phyloP scores from a whole-genome alignment of 2,329 filamentous ascomycete genomes.

The Pseudocercospora vitis region DNA sequence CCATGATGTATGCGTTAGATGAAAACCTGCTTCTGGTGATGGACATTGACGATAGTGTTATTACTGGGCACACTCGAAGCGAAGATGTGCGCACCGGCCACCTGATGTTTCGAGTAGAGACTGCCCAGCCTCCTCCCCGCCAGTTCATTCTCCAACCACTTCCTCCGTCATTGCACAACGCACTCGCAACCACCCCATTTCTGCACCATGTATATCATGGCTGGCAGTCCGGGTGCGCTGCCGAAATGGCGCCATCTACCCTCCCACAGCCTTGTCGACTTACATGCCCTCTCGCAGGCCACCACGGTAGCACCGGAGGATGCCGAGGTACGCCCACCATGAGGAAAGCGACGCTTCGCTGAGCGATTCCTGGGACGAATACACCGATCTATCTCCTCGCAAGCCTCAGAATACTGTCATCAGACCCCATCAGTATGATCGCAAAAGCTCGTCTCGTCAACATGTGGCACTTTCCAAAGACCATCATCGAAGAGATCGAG shows the following conservation, averaged over 20 bases:
- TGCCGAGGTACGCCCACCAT: neutral
- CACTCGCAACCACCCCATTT: neutral
- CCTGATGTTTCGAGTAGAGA: too few relatives aligned
- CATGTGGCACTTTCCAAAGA: neutral
- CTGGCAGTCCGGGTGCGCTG: neutral
- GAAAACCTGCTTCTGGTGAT: too few relatives aligned
- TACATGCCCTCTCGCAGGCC: neutral
- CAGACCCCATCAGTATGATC: neutral
- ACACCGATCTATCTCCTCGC: neutral
- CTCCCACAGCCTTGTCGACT: neutral
- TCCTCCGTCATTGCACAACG: neutral
- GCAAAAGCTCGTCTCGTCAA: neutral
- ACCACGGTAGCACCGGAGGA: neutral
- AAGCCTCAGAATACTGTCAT: neutral
- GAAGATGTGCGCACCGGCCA: too few relatives aligned
- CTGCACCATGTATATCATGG: neutral
- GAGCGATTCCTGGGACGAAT: neutral
- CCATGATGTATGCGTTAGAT: too few relatives aligned
- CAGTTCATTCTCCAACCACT: neutral
- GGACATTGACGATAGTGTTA: too few relatives aligned
- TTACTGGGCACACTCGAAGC: too few relatives aligned
- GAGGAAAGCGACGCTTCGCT: neutral
- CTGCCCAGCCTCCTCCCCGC: neutral
- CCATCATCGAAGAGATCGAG: neutral
- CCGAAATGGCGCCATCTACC: neutral